Evolutionary conservation across 2,329 filamentous ascomycete genomes (phyloP), one percentile per base, ranked within the genome.

Genomic region (Fusarium falciforme): DNA sequence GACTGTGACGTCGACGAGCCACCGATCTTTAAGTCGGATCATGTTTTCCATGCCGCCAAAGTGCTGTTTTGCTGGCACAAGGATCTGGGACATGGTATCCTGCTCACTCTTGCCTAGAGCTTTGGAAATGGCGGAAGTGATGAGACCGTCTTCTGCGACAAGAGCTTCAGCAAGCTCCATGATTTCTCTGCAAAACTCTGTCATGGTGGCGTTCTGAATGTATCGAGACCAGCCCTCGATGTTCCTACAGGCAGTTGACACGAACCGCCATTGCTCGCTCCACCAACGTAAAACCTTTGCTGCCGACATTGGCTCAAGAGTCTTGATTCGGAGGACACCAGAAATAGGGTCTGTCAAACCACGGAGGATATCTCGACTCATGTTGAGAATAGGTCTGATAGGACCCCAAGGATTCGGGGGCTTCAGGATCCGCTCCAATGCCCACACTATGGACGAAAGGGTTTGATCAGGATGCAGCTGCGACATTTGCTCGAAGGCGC

Each of bases 151-250:
- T 76, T 98, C 92, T 44, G 94, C 92, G 79, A 98, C 93, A 2
- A 98, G 88, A 38, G 90, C 89, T 79, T 97, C 94, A 1, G 96
- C 95, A 79, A 98, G 93, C 77, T 98, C 94, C 90, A 99, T 99
- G 16, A 94, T 93, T 79, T 98, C 94, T 74, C 96, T 92, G 80
- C 95, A 98, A 78, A 98, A 98, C 66, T 98, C 92, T 77, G 95
- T 92, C 94, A 99, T 95, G 63, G 90, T 87, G 22, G 87, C 83
- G 80, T 94, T 96, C 60, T 96, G 92, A 67, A 94, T 90, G 5
- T 89, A 89, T 16, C 90, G 85, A 73, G 94, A 94, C 96, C 96
- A 99, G 12, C 86, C 85, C 79, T 98, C 95, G 4, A 95, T 97
- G 69, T 92, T 91, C 47, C 91, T 87, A 78, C 98, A 98, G 17